These are phyloP conservation scores for Macrolepiota albuminosa DNA, from an alignment of 768 basidiomycete genomes.

Conservation along the genomic window DNA sequence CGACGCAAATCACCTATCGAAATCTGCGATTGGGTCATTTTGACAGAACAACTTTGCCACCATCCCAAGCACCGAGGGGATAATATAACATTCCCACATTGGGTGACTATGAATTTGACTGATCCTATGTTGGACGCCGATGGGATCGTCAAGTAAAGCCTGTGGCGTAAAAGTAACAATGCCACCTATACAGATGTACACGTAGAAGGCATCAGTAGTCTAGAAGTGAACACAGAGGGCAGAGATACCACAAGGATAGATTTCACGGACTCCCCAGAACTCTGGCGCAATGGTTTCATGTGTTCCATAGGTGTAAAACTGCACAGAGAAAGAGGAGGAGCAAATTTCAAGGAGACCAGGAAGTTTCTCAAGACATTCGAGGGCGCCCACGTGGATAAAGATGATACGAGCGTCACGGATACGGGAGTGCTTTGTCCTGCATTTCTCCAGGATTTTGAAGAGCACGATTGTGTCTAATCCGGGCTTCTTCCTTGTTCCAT, in stretches of 20 bases:
- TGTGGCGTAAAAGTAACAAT: slow-evolving; percentile 66
- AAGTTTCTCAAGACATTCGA: slow-evolving; percentile 44
- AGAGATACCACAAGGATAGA: slow-evolving; percentile 58
- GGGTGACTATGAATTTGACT: slow-evolving; percentile 52
- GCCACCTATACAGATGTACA: slow-evolving; percentile 45
- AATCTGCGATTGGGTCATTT: slow-evolving; percentile 35
- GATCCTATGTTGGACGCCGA: slow-evolving; percentile 44
- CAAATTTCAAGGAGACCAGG: slow-evolving; percentile 46
- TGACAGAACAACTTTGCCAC: slow-evolving; percentile 35
- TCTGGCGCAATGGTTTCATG: slow-evolving; percentile 45
- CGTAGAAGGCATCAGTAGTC: neutral
- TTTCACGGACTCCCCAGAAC: slow-evolving; percentile 59
- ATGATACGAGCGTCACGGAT: slow-evolving; percentile 40
- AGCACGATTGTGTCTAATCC: slow-evolving; percentile 43
- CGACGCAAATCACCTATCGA: slow-evolving; percentile 32
- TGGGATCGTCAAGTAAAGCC: slow-evolving; percentile 51
- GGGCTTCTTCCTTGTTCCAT: slow-evolving; percentile 21
- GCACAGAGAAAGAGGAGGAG: slow-evolving; percentile 37
- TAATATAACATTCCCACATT: slow-evolving; percentile 63
- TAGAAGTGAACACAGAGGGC: neutral
- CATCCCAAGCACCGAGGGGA: slow-evolving; percentile 61
- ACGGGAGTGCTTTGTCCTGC: slow-evolving; percentile 33
- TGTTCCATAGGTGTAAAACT: slow-evolving; percentile 68
- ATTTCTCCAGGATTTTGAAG: slow-evolving; percentile 37
- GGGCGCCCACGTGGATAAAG: slow-evolving; percentile 63